These are phyloP conservation scores for Cladophialophora psammophila DNA, from an alignment of 2,329 filamentous ascomycete species.

Conservation along the genomic window DNA sequence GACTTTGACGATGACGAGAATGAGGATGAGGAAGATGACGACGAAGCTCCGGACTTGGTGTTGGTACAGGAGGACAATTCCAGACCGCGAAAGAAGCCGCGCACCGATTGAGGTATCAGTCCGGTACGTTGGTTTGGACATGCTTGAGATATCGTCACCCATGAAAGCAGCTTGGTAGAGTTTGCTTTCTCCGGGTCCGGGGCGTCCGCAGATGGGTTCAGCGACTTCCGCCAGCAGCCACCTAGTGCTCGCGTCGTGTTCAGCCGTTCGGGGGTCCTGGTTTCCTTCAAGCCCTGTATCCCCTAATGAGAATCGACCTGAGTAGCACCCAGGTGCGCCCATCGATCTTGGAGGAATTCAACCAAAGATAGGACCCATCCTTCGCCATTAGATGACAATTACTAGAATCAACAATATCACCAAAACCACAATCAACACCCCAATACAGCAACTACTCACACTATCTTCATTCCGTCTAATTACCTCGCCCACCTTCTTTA, in stretches of 20 bases:
- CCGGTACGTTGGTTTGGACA: background rate
- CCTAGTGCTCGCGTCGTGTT: background rate
- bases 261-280: background rate
- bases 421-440: slow-evolving; percentile 40
- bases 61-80: slow-evolving; percentile 44
- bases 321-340: background rate
- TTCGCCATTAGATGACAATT: slow-evolving; percentile 51
- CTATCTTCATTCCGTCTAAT: slow-evolving; percentile 88
- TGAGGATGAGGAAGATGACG: slow-evolving; percentile 53
- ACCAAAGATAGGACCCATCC: background rate
- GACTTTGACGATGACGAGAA: slow-evolving; percentile 66
- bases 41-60: slow-evolving; percentile 54
- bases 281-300: background rate
- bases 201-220: background rate
- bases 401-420: slow-evolving; percentile 86
- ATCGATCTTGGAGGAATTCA: background rate
- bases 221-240: background rate
- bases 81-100: slow-evolving; percentile 41
- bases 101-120: slow-evolving; percentile 19
- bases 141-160: background rate
- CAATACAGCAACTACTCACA: slow-evolving; percentile 35
- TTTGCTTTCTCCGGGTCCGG: background rate
- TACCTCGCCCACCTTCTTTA: slow-evolving; percentile 85
- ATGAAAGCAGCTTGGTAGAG: background rate
- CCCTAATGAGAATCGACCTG: background rate